Base-by-base conservation (phyloP, 202 grass and related monocot species). In the Schoenoplectus tabernaemontani region DNA sequence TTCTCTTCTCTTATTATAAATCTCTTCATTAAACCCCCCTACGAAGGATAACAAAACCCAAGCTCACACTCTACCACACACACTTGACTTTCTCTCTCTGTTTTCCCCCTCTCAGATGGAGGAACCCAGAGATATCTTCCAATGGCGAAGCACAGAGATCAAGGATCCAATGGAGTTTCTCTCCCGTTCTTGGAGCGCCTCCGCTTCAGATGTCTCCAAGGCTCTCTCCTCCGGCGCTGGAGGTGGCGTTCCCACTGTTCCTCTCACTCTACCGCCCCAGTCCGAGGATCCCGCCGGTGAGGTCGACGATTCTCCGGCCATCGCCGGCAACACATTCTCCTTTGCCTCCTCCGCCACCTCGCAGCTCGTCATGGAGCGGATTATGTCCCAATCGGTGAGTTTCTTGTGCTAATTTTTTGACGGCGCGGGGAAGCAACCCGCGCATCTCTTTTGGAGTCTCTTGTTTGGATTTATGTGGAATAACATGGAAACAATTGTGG, bases 361-460 rank as follows among this genome's bases (percentile, higher is more conserved):
- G 37, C 91, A 95, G 85, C 86, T 99, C 81, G 68, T 99, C 86
- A 74, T 99, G 79, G 92, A 99, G 81, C 36, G 92, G 48, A 99
- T 95, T 85, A 89, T 99, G 96, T 90, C 88, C 71, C 96, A 89
- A 8, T 89, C 95, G 86, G 95, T 94, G n/a, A n/a, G n/a, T n/a
- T n/a, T n/a, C n/a, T n/a, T n/a, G n/a, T n/a, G n/a, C n/a, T n/a
- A n/a, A n/a, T n/a, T n/a, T n/a, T n/a, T n/a, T n/a, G n/a, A n/a
- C n/a, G n/a, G n/a, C n/a, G n/a, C n/a, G n/a, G n/a, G n/a, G n/a
- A n/a, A n/a, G n/a, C n/a, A n/a, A n/a, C n/a, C n/a, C n/a, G n/a
- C n/a, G n/a, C n/a, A n/a, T n/a, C n/a, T n/a, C n/a, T n/a, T n/a
- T n/a, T n/a, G n/a, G 68, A 57, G 61, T 70, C 32, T 53, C n/a